Evolutionary conservation across 768 basidiomycete species (phyloP).

Genomic region (Boletus speciosus): DNA sequence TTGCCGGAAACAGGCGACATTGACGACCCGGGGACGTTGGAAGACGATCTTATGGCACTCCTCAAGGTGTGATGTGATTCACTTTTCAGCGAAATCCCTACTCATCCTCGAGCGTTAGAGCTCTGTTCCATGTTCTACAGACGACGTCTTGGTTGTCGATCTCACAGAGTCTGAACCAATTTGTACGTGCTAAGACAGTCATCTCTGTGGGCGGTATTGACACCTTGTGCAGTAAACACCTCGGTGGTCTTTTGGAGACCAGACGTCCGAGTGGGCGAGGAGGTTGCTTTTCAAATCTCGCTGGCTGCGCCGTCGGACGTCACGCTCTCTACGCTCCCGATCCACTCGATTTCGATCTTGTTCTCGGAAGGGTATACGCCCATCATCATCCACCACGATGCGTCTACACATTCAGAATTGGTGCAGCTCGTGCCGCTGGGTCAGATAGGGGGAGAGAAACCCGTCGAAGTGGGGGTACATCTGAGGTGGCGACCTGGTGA

Average conservation of each 20-base stretch:
- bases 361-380: conserved; percentile 53
- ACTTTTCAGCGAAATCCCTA: neutral
- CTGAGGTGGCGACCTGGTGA: conserved; percentile 59
- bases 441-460: conserved; percentile 40
- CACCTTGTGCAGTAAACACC: conserved; percentile 50
- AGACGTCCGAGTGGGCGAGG: conserved; percentile 56
- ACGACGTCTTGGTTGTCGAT: conserved; percentile 58
- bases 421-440: conserved; percentile 39
- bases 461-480: conserved; percentile 33
- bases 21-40: conserved; percentile 49
- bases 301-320: conserved; percentile 51
- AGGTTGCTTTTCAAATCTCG: conserved; percentile 71
- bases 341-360: conserved; percentile 56
- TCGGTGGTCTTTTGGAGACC: conserved; percentile 69
- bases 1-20: conserved; percentile 35
- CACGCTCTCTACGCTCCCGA: conserved; percentile 54
- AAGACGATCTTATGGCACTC: conserved; percentile 71
- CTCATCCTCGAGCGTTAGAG: conserved; percentile 44
- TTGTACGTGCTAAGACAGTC: conserved; percentile 41
- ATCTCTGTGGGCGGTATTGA: conserved; percentile 4
- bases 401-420: conserved; percentile 8
- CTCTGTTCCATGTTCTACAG: conserved; percentile 59
- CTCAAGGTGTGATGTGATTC: conserved; percentile 50
- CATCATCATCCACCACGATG: conserved; percentile 47
- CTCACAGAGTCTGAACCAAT: conserved; percentile 60